Evolutionary conservation across 106 monocot species (phyloP), one percentile per base, ranked within the genome.

Genomic region (Dendrobium huoshanense): DNA sequence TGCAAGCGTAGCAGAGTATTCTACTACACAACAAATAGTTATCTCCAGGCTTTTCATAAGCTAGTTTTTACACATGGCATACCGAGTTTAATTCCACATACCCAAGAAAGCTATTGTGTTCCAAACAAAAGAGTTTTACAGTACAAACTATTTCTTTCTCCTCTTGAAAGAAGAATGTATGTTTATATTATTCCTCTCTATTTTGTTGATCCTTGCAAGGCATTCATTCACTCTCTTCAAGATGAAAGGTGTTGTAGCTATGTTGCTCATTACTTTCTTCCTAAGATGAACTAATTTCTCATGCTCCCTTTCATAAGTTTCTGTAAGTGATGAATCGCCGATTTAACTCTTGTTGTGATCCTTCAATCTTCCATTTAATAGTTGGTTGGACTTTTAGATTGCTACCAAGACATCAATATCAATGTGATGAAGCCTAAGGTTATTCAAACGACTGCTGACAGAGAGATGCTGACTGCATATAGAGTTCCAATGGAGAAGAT

Each of bases 181-280:
- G 55, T 77, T 74, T 61, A 87, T 73, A 72, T 85, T 55, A 42
- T 22, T 80, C 19, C 82, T 72, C 51, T 83, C 80, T 11, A 88
- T 55, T 79, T 83, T 87, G 25, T 89, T 82, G 19, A 92, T 72
- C 78, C 81, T 92, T 24, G 78, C 83, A 67, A 94, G 80, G 79
- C 90, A 92, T 19, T 92, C 86, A 75, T 88, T 88, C 61, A 90
- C 81, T 82, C 92, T 87, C 64, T 94, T 84, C 73, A 96, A 55
- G 77, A 91, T 45, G 7, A 61, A 25, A 9, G 91, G 90, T 75
- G 87, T 82, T 44, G 81, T 75, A 68, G 87, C 73, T 20, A 90
- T 54, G 55, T 85, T 90, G 55, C 70, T 88, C 2, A 86, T 44
- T 54, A 79, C 41, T 79, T 96, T 94, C 9, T 79, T 77, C 77